A percentile compares a stretch with the other conserved stretches of the same genome.
These are phyloP conservation scores for Fraxinus quadrangulata DNA, from an alignment of 257 asterid genomes.

Conservation along the genomic window DNA sequence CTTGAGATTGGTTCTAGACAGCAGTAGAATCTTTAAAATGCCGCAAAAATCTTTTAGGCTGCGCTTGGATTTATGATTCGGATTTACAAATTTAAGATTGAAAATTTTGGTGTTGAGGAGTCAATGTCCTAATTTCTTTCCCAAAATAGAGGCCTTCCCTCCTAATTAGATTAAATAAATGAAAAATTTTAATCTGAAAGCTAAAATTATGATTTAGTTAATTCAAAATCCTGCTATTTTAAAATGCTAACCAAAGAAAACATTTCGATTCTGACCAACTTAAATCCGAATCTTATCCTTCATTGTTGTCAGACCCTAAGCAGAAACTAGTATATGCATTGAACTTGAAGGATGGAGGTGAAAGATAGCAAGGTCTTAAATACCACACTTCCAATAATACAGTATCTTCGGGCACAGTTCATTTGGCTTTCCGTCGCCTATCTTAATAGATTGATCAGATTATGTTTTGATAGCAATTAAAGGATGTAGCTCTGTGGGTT, in stretches of 20 bases:
- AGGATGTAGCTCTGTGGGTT: neutral
- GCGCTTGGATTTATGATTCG: no score
- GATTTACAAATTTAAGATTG: no score
- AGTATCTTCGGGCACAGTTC: neutral
- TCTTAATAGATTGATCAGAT: neutral
- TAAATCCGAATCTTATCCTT: neutral
- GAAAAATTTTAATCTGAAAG: no score
- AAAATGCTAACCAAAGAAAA: no score
- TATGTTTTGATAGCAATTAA: neutral
- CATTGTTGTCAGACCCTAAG: neutral
- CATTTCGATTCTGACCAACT: neutral
- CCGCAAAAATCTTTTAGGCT: no score
- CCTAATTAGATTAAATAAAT: no score
- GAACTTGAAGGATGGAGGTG: neutral
- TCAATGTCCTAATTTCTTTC: no score
- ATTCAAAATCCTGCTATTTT: neutral
- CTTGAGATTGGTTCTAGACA: neutral
- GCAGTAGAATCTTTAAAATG: neutral
- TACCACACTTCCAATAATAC: no score
- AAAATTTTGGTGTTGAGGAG: no score
- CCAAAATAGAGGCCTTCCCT: no score
- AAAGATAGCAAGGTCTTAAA: neutral
- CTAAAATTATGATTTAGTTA: no score
- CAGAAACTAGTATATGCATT: neutral
- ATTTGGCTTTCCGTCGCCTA: neutral